Evolutionary conservation across 805 yeast genomes (phyloP), one percentile per base, ranked within the genome.

Genomic region (Metschnikowia picachoensis): DNA sequence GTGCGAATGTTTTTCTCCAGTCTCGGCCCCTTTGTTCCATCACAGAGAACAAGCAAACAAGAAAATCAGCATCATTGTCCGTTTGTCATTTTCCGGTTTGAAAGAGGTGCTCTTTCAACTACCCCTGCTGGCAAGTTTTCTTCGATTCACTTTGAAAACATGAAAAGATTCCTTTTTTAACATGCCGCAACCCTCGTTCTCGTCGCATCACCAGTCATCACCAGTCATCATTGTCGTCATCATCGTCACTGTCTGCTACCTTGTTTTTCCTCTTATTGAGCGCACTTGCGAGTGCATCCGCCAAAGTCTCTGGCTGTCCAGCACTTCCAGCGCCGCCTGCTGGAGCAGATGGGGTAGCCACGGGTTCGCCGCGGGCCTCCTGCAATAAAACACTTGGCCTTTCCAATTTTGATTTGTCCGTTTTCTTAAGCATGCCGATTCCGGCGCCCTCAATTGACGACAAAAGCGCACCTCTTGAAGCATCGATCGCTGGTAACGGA

Each of bases 231-330:
- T 88, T 96, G 49, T 86, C 91, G 52, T 86, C 94, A 55, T 87
- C 95, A 49, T 85, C 94, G 52, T 89, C 96, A 54, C 89, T 82
- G 15, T 75, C 79, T 1, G 87, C 77, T 8, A 92, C 95, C 63
- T 88, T 89, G 16, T 78, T 80, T 66, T 92, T 92, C 60, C 97
- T 78, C 46, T 80, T 79, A 57, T 76, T 86, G 53, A 92, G 74
- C 3, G 97, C 98, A 14, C 87, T 87, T 9, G 95, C 89, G 43
- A 90, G 69, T 0, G 96, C 96, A 64, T 87, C 95, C 1, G 96
- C 96, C 48, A 90, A 67, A 12, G 79, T 73, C 2, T 81, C 85
- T 1, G 85, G 80, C 39, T 76, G 80, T 3, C 78, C 82, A n/a
- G 68, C 64, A 3, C 74, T 72, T 2, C 73, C 64, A 12, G 38